Base-by-base conservation (phyloP, 768 basidiomycete species). In the Tephrocybe sp. region DNA sequence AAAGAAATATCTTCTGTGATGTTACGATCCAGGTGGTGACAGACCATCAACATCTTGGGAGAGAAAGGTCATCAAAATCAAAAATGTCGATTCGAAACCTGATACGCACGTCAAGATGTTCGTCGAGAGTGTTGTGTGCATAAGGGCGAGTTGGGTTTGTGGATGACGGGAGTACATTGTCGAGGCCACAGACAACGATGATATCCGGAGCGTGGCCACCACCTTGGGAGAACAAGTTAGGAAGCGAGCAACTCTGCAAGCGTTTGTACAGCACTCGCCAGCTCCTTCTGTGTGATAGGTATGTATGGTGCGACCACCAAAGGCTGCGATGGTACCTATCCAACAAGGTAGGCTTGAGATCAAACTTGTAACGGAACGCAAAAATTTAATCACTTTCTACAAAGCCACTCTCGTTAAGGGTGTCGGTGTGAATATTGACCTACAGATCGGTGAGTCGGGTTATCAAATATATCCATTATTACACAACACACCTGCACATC, bases 131-230 rank as follows among this genome's bases (percentile, higher is more conserved):
- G 63, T 98, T 98, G 26, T 74, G 71, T 1, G 92, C 80, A 63
- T 86, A 98, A 0, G 97, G 97, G 32, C 97, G 77, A 0, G 97
- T 98, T 5, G 97, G 97, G 62, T 95, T 99, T 4, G 97, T 99
- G 8, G 97, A 98, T 7, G 91, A 93, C 0, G 97, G 97, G 8
- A 98, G 73, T 2, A 98, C 94, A 51, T 98, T 96, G 1, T 84
- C 71, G 6, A 82, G 79, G 24, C 90, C 92, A 54, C 93, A 96
- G 18, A 98, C 95, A n/a, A 91, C 87, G 63, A 99, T 96, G 67
- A 98, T 98, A 60, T 98, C 97, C 0, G 97, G 97, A 2, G 96
- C 96, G 63, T 98, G 96, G 11, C 97, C 94, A 12, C 94, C 93
- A 41, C 94, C 88, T 86, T 16, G 8, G 46, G 12, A 25, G 26